Evolutionary conservation across 257 asterid genomes (phyloP).

Genomic region (Eustoma russellianum): DNA sequence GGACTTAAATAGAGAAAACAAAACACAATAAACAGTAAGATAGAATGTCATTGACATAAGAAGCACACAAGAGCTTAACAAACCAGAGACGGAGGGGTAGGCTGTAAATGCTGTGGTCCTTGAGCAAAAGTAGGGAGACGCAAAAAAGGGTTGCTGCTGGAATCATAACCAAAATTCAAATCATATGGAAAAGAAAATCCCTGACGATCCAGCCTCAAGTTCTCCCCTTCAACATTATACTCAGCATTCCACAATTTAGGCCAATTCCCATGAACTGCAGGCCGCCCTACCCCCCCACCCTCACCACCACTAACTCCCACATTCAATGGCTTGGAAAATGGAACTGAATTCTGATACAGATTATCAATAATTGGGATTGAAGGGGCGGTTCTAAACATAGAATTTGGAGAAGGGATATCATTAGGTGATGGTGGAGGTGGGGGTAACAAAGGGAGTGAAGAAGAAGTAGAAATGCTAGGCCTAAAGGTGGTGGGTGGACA

Average conservation of each 20-base stretch:
- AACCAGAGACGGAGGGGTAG: constrained; percentile 36
- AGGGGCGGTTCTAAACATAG: constrained; percentile 25
- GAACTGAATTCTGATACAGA: constrained; percentile 20
- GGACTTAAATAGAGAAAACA: not conserved
- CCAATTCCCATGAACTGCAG: constrained; percentile 27
- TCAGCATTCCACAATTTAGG: constrained; percentile 39
- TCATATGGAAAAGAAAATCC: constrained; percentile 25
- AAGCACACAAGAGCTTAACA: not conserved
- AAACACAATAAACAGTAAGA: not conserved
- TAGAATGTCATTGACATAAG: not conserved
- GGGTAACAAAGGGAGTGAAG: constrained; percentile 14
- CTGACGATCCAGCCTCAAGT: constrained; percentile 24
- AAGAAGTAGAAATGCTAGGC: constrained; percentile 26
- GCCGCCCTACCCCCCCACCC: constrained; percentile 24
- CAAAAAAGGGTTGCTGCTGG: constrained; percentile 17
- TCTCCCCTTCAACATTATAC: constrained; percentile 25
- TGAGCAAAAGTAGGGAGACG: constrained; percentile 26
- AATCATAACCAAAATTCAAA: constrained; percentile 18
- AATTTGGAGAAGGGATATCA: constrained; percentile 30
- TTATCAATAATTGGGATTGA: constrained; percentile 29
- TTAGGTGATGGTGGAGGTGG: constrained; percentile 16
- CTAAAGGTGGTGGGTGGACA: constrained; percentile 24
- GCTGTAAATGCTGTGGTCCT: constrained; percentile 47
- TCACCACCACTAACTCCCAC: constrained; percentile 16
- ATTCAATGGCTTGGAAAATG: constrained; percentile 23